Conservation (phyloP, 2,329 filamentous ascomycete species). For the Juglanconis sp. region DNA sequence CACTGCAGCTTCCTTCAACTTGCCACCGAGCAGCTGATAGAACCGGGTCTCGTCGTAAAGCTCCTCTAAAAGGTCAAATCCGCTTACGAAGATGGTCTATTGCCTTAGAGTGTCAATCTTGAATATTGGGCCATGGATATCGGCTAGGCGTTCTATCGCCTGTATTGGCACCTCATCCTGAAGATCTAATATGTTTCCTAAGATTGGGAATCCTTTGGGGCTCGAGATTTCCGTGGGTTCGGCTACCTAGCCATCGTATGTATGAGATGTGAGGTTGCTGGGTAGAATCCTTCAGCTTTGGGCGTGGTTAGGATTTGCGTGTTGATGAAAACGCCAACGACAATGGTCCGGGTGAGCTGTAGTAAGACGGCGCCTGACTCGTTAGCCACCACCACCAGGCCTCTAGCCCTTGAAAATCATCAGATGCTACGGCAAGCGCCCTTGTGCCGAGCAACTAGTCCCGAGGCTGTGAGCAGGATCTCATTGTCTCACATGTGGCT, state of each 20-base stretch:
- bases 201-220: conserved; percentile 19
- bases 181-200: conserved; percentile 22
- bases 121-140: conserved; percentile 20
- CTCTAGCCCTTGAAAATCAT: too few relatives aligned
- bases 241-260: not conserved
- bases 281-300: too few relatives aligned
- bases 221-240: conserved; percentile 11
- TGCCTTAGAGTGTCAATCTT: not conserved
- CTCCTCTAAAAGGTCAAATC: conserved; percentile 30
- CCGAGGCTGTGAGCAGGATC: too few relatives aligned
- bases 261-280: too few relatives aligned
- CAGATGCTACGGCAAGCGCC: too few relatives aligned
- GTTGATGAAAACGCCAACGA: too few relatives aligned
- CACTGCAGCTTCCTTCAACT: not conserved
- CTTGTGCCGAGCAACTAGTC: too few relatives aligned
- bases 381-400: too few relatives aligned
- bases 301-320: too few relatives aligned
- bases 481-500: too few relatives aligned
- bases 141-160: conserved; percentile 12
- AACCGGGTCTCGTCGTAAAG: conserved; percentile 26
- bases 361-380: too few relatives aligned
- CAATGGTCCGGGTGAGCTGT: too few relatives aligned
- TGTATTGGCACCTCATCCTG: conserved; percentile 17
- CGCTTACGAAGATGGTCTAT: not conserved
- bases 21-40: conserved; percentile 12